Evolutionary conservation across 768 basidiomycete genomes (phyloP), one percentile per base, ranked within the genome.

Genomic region (Paxillus ammoniavirescens): DNA sequence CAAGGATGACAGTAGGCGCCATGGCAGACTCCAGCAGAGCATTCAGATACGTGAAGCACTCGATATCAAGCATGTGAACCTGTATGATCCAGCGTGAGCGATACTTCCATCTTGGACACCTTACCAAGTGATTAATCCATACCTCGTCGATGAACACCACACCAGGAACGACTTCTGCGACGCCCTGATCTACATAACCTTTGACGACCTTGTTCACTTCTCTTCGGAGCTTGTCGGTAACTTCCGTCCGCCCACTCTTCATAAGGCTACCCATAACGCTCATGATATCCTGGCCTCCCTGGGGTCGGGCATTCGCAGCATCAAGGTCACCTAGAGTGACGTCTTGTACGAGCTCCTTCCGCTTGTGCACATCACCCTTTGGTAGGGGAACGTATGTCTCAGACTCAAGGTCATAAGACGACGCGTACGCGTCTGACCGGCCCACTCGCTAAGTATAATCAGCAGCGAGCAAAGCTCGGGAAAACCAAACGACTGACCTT

Each of bases 11-110:
- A 4, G 97, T 97, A 0, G 97, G 97, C 3, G 97, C 94, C 86
- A 99, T 93, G 2, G 91, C 86, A 0, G 93, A 94, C 72, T 98
- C 97, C 43, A 99, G 81, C 8, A 98, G 82, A 10, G 93, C 87
- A 71, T 98, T 98, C 36, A 99, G 82, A 73, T 96, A 99, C 5
- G 97, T 98, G 77, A 98, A 99, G 71, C 95, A 98, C 70, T 99
- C 97, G 64, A 98, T 95, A 70, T 99, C 97, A 55, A 99, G 85
- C 96, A 98, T 98, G 74, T 99, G 97, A 21, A 98, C 96, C 94
- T 97, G 63, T 15, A 35, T 2, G 13, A 15, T 8, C 23, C n/a
- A 21, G 6, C 13, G 9, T 69, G n/a, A 63, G 33, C 40, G 21
- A 14, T 2, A 38, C 14, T 42, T 28, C 17, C 42, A 26, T 38